Evolutionary conservation across 2,329 filamentous ascomycete species (phyloP).

Genomic region (Falciphora oryzae): DNA sequence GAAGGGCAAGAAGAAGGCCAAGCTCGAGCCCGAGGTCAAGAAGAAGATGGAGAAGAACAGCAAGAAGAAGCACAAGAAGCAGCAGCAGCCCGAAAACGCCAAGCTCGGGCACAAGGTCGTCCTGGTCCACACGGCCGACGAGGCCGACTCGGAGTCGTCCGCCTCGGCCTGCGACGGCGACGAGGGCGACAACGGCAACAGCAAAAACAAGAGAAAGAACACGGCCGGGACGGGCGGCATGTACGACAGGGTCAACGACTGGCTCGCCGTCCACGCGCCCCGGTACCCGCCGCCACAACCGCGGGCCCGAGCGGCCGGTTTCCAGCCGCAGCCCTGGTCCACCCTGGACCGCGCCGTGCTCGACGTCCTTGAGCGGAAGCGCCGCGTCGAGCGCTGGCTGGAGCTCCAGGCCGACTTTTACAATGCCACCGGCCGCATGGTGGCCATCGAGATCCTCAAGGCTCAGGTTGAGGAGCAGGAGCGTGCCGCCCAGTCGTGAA

Average conservation of each 20-base stretch:
- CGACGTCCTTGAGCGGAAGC: conserved; percentile 27
- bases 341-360: conserved; percentile 22
- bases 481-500: background rate
- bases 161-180: background rate
- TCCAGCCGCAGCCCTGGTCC: conserved; percentile 9
- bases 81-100: background rate
- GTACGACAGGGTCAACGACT: conserved; percentile 5
- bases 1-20: conserved; percentile 4
- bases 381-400: conserved; percentile 29
- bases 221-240: background rate
- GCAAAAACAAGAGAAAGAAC: background rate
- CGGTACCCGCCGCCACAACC: background rate
- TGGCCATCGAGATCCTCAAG: conserved; percentile 32
- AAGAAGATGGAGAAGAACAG: conserved; percentile 6
- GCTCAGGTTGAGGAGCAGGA: conserved; percentile 24
- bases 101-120: background rate
- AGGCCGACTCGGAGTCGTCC: background rate
- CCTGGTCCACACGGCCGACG: background rate
- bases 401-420: conserved; percentile 39
- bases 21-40: background rate
- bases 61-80: conserved; percentile 4
- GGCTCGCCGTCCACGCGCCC: conserved; percentile 8
- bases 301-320: background rate
- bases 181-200: background rate
- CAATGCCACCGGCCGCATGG: conserved; percentile 36